Percentiles rank a stretch among this genome's conserved stretches.
Conservation (phyloP, 306 rosid genomes). For the Pterocarpus macrocarpus region DNA sequence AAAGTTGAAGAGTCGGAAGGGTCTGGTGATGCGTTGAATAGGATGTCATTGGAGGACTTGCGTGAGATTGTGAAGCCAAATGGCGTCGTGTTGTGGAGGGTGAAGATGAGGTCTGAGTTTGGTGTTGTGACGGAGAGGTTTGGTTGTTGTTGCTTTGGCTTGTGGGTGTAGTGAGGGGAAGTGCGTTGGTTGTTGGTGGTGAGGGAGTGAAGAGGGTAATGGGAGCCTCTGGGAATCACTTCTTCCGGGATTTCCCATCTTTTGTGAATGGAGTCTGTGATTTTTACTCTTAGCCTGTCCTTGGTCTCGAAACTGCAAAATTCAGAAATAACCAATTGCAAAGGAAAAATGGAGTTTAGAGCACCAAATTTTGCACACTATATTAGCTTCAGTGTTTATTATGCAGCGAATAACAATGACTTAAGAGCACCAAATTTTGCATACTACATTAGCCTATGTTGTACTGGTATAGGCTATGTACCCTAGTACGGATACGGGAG, state of each 20-base stretch:
- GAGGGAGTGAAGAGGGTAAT: neutral
- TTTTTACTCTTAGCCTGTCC: conserved; percentile 67
- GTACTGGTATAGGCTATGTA: no score
- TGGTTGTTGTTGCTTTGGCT: neutral
- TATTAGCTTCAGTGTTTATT: neutral
- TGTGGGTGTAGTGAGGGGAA: neutral
- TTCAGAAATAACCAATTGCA: neutral
- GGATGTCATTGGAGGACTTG: conserved; percentile 63
- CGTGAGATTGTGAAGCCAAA: conserved; percentile 77
- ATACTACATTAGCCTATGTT: neutral
- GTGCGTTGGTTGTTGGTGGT: neutral
- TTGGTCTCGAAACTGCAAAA: conserved; percentile 62
- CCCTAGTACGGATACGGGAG: no score
- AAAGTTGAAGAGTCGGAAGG: conserved; percentile 50
- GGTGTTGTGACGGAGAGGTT: conserved; percentile 44
- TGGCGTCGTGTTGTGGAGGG: conserved; percentile 70
- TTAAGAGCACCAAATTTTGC: neutral
- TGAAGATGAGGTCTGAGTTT: conserved; percentile 68
- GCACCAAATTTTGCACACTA: neutral
- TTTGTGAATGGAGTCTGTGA: conserved; percentile 57
- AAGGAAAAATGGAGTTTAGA: neutral
- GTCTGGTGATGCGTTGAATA: conserved; percentile 64
- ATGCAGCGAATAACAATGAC: neutral
- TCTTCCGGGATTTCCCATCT: conserved; percentile 83
- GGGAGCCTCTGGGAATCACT: conserved; percentile 55